Conservation (phyloP, 2,329 filamentous ascomycete species). For the Microcera coccophila region DNA sequence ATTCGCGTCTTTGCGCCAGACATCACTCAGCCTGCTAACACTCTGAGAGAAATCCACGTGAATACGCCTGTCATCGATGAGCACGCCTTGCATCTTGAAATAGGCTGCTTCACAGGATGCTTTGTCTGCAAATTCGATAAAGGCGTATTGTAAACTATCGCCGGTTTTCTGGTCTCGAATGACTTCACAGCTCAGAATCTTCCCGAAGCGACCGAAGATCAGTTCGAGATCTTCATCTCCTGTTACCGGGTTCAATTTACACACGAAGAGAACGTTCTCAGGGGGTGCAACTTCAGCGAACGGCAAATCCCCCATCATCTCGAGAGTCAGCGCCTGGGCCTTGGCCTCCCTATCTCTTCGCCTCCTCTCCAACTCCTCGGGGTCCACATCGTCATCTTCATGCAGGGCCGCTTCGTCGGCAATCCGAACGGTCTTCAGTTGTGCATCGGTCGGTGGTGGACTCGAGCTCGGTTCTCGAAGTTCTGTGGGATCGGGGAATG, state of each 20-base stretch:
- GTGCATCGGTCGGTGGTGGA: conserved; percentile 75
- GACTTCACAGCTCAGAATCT: conserved; percentile 91
- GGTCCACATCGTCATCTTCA: conserved; percentile 65
- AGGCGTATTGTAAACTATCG: conserved; percentile 94
- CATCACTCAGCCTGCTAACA: conserved; percentile 79
- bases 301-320: conserved; percentile 96
- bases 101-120: conserved; percentile 91
- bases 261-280: conserved; percentile 96
- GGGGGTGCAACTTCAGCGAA: conserved; percentile 97
- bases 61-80: conserved; percentile 96
- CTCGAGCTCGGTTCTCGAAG: conserved; percentile 74
- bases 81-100: conserved; percentile 96
- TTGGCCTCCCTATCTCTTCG: conserved; percentile 86
- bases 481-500: conserved; percentile 76
- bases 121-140: conserved; percentile 94
- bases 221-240: conserved; percentile 90
- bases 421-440: conserved; percentile 87
- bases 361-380: conserved; percentile 73
- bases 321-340: conserved; percentile 88
- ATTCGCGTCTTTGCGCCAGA: conserved; percentile 84
- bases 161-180: conserved; percentile 91
- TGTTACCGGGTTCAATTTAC: conserved; percentile 96
- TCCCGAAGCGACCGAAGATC: conserved; percentile 95
- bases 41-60: conserved; percentile 99
- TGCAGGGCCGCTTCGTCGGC: conserved; percentile 81